Evolutionary conservation across 192 early-diverging fungal genomes (phyloP).

Genomic region (Allomyces macrogynus): DNA sequence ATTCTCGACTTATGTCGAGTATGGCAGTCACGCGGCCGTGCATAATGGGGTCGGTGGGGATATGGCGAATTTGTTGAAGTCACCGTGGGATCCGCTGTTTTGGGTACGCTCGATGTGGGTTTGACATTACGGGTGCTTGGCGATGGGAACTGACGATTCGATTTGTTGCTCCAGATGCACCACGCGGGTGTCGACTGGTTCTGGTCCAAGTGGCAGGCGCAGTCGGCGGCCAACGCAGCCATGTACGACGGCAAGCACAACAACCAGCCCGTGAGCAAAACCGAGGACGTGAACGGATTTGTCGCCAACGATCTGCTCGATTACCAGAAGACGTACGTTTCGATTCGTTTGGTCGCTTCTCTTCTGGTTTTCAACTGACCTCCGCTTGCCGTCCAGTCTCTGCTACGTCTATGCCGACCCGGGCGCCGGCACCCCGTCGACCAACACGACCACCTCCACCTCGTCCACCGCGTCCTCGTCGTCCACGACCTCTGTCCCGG

Average conservation of each 20-base stretch:
- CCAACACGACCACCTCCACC: neutral
- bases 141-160: too few relatives aligned
- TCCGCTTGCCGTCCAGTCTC: too few relatives aligned
- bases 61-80: neutral
- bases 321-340: neutral
- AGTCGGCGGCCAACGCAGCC: neutral
- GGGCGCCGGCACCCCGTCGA: neutral
- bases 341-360: too few relatives aligned
- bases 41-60: neutral
- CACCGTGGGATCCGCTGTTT: neutral
- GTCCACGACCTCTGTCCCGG: neutral
- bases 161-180: neutral
- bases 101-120: neutral
- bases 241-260: neutral
- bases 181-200: neutral
- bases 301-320: neutral
- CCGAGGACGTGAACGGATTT: neutral
- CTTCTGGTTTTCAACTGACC: too few relatives aligned
- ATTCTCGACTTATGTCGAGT: neutral
- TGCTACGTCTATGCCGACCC: neutral
- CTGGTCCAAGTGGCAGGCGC: neutral
- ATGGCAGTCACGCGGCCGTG: neutral
- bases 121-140: too few relatives aligned
- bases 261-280: neutral
- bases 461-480: neutral